phyloP scores from a whole-genome alignment of 2,329 filamentous ascomycete species.

The Cladosporium austrohemisphaericum region DNA sequence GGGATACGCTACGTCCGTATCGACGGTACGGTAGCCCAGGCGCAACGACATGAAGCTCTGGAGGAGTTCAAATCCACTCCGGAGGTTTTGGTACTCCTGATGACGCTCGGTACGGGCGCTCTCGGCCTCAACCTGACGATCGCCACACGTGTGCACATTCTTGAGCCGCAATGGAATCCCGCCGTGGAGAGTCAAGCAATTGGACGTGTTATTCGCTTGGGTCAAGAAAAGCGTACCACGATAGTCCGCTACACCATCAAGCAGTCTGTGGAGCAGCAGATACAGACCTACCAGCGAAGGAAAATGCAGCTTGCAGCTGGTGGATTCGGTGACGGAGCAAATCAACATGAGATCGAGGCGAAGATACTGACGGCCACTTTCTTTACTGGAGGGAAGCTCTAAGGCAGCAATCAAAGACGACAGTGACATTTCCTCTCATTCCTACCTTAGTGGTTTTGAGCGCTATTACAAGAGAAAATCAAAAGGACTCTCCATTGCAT shows the following conservation, averaged over 20 bases:
- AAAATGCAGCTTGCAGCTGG: constrained; percentile 14
- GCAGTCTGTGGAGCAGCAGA: constrained; percentile 17
- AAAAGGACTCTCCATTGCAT: no score
- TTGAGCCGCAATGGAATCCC: constrained; percentile 22
- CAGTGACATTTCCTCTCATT: no score
- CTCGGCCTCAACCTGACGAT: constrained; percentile 17
- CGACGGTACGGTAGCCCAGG: constrained; percentile 11
- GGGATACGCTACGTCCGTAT: constrained; percentile 13
- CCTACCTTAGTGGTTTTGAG: no score
- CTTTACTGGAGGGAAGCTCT: not conserved
- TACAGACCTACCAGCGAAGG: constrained; percentile 11
- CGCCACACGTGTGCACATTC: constrained; percentile 17
- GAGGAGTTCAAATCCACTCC: constrained; percentile 9
- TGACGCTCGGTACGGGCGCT: constrained; percentile 17
- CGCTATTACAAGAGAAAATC: no score
- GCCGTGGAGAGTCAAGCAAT: constrained; percentile 19
- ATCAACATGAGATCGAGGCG: constrained; percentile 11
- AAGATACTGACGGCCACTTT: constrained; percentile 5
- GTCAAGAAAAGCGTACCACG: constrained; percentile 16
- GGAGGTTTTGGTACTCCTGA: constrained; percentile 11
- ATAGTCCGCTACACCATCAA: constrained; percentile 19
- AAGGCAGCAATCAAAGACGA: no score
- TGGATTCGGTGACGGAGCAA: not conserved
- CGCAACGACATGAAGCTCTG: constrained; percentile 9
- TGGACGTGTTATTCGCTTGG: constrained; percentile 17